A percentile compares a stretch with the other conserved stretches of the same genome.
Evolutionary conservation across 2,329 filamentous ascomycete genomes (phyloP).

Genomic region (Penicillium thymicola): DNA sequence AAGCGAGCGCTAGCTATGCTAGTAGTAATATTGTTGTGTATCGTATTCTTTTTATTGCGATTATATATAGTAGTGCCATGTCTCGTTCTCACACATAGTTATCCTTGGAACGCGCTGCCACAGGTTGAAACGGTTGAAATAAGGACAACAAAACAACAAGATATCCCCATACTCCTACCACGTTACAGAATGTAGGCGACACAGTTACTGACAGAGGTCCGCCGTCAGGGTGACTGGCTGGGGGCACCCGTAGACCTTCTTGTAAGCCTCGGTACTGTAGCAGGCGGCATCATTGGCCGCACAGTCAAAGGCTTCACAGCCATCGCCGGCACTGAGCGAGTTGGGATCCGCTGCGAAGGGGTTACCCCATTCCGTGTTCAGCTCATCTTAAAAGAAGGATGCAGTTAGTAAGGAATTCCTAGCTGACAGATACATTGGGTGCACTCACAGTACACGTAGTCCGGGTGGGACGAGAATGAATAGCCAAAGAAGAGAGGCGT

Average conservation of each 20-base stretch:
- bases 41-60: no score
- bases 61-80: neutral
- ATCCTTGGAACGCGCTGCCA: neutral
- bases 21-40: no score
- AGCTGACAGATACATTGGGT: slow-evolving; percentile 2
- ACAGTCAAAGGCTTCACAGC: slow-evolving; percentile 25
- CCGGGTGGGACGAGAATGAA: slow-evolving; percentile 24
- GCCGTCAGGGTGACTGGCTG: slow-evolving; percentile 23
- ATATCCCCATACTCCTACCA: slow-evolving; percentile 3
- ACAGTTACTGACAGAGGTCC: slow-evolving; percentile 20
- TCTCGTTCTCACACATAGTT: slow-evolving; percentile 1
- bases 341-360: slow-evolving; percentile 23
- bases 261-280: slow-evolving; percentile 24
- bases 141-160: slow-evolving; percentile 5
- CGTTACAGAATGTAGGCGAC: slow-evolving; percentile 2
- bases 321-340: slow-evolving; percentile 25
- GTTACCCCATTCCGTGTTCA: slow-evolving; percentile 27
- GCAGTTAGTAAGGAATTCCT: slow-evolving; percentile 9
- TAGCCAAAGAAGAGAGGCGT: slow-evolving; percentile 28
- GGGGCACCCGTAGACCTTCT: slow-evolving; percentile 27
- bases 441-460: slow-evolving; percentile 26
- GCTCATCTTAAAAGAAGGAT: slow-evolving; percentile 17
- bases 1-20: no score
- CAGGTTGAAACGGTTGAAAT: neutral
- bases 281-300: slow-evolving; percentile 23